Evolutionary conservation across 139 green algal genomes (phyloP), one percentile per base, ranked within the genome.

Genomic region (Closterium sp.): DNA sequence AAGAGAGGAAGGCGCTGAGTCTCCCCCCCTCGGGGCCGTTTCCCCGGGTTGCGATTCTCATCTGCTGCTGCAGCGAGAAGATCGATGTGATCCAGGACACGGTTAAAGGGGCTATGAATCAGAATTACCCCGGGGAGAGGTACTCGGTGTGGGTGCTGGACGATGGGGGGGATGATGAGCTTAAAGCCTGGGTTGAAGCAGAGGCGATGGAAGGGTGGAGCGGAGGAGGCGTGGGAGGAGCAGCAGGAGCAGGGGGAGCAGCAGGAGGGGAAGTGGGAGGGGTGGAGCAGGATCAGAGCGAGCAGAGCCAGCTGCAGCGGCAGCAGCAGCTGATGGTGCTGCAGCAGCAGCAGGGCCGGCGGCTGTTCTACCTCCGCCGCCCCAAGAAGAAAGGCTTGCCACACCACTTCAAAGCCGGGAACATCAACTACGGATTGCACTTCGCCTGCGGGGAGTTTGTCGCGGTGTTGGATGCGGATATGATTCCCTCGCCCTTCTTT

Each of bases 361-460:
- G 91, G 38, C 31, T 93, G 88, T 50, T 89, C 31, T 94, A 94
- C 32, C 32, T 94, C 34, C 91, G 91, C 9, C 62, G 91, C 21
- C 29, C 50, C 45, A 94, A 94, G 89, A 88, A 50, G 27, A 92
- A 94, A 90, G 91, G 91, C n/a, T 10, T 94, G 73, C 91, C 91
- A n/a, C 91, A 94, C 86, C 91, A 94, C 88, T 94, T 93, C 70
- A 94, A 94, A 62, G 91, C 91, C 5, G 91, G 91, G 29, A 94
- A 94, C 89, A 93, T 94, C 85, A 94, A 94, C 88, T 94, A 45
- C 21, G 91, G 88, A 0, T 31, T 94, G 1, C n/a, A 30, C 10
- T 70, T 94, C 27, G 91, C 89, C 9, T 90, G 31, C 29, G 91
- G 91, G 9, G 91, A 94, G 31, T 94, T 93, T 34, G 89, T 94